phyloP scores from a whole-genome alignment of 2,329 filamentous ascomycete species.

The Rhytidhysteron rufulum region DNA sequence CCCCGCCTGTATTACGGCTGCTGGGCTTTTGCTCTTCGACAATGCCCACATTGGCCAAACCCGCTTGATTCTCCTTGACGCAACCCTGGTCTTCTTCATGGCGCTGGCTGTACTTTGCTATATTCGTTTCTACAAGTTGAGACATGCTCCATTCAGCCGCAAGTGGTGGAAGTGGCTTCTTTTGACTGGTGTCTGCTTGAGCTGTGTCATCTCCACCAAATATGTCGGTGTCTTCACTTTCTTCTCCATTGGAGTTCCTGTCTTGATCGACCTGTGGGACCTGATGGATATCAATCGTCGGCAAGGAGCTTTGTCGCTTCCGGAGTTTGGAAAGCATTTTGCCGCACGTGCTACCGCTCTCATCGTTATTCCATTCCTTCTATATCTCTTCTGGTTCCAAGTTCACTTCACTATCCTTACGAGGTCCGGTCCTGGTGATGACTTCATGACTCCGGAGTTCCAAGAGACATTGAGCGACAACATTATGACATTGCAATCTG shows the following conservation, averaged over 20 bases:
- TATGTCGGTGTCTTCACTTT: constrained; percentile 97
- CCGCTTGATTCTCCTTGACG: constrained; percentile 88
- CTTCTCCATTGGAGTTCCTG: constrained; percentile 91
- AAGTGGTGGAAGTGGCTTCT: constrained; percentile 99
- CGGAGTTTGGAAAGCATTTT: constrained; percentile 85
- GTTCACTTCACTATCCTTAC: constrained; percentile 91
- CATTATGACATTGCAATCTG: constrained; percentile 79
- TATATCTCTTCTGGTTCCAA: constrained; percentile 99
- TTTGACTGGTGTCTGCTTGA: constrained; percentile 87
- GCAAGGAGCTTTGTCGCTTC: constrained; percentile 73
- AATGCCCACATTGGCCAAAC: constrained; percentile 98
- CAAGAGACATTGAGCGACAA: constrained; percentile 97
- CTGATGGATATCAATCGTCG: constrained; percentile 84
- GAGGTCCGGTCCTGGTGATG: constrained; percentile 88
- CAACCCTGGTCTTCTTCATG: constrained; percentile 93
- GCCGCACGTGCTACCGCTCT: constrained; percentile 79
- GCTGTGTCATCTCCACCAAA: constrained; percentile 97
- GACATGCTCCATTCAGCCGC: constrained; percentile 81
- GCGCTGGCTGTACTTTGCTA: constrained; percentile 90
- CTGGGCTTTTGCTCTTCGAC: constrained; percentile 85
- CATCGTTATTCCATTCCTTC: constrained; percentile 88
- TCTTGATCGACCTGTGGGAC: constrained; percentile 92
- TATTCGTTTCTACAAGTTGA: constrained; percentile 95
- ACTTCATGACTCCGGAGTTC: constrained; percentile 98
- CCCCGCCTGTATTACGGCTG: constrained; percentile 85